phyloP scores from a whole-genome alignment of 2,329 filamentous ascomycete genomes.

The Alternaria arbusti region DNA sequence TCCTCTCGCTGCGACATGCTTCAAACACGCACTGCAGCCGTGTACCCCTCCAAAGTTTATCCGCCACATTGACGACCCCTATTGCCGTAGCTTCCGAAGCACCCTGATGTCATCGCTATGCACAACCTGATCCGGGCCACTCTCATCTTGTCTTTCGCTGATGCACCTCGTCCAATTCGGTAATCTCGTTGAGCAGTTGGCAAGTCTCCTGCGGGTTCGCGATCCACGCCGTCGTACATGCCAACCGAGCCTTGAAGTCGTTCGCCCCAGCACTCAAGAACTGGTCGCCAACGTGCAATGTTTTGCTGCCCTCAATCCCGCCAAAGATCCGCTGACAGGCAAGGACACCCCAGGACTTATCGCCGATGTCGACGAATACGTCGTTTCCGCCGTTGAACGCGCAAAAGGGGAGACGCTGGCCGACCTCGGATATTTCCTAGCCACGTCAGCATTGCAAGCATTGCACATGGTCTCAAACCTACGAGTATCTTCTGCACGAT shows the following conservation, averaged over 20 bases:
- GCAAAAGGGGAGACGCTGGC: conserved; percentile 80
- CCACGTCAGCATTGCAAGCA: conserved; percentile 12
- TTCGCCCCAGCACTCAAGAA: conserved; percentile 90
- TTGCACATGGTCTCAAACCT: conserved; percentile 7
- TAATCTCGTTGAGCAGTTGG: conserved; percentile 83
- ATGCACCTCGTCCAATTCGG: conserved; percentile 49
- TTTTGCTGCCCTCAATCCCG: conserved; percentile 74
- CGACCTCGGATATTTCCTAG: conserved; percentile 74
- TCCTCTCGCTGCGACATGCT: neutral
- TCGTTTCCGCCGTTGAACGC: conserved; percentile 97
- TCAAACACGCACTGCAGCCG: neutral
- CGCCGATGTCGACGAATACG: conserved; percentile 97
- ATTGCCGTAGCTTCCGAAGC: neutral
- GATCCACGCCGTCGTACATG: conserved; percentile 96
- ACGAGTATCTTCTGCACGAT: conserved; percentile 87
- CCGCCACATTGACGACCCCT: neutral
- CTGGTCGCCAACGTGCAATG: conserved; percentile 93
- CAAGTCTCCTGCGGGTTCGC: conserved; percentile 92
- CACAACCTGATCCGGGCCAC: neutral
- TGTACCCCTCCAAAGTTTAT: neutral
- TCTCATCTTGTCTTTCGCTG: conserved; percentile 44
- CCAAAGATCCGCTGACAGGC: conserved; percentile 93
- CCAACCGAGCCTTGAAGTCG: conserved; percentile 93
- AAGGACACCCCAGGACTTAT: conserved; percentile 94
- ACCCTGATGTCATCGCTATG: conserved; percentile 3